Conservation (phyloP, 768 basidiomycete genomes). For the Macrocybe gigantea region DNA sequence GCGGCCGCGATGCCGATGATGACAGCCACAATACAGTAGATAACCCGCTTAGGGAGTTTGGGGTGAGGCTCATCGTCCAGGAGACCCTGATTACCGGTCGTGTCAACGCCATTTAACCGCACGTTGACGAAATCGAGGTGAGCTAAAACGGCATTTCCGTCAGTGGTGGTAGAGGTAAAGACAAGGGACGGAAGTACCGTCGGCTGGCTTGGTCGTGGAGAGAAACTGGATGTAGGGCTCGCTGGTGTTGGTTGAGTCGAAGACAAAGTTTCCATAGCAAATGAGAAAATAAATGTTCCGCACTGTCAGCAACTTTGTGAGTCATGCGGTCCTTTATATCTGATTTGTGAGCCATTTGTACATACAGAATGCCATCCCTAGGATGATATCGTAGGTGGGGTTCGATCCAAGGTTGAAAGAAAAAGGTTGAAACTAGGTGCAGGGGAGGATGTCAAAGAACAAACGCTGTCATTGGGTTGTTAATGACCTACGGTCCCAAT, state of each 20-base stretch:
- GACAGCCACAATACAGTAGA: slow-evolving; percentile 15
- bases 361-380: slow-evolving; percentile 72
- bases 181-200: slow-evolving; percentile 23
- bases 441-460: neutral
- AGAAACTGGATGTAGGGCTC: slow-evolving; percentile 61
- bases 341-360: neutral
- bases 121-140: slow-evolving; percentile 31
- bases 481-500: slow-evolving; percentile 31
- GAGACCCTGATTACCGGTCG: slow-evolving; percentile 12
- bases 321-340: neutral
- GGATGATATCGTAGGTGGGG: slow-evolving; percentile 54
- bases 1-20: slow-evolving; percentile 10
- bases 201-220: slow-evolving; percentile 42
- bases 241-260: slow-evolving; percentile 29
- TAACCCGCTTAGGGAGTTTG: slow-evolving; percentile 1
- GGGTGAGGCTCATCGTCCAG: slow-evolving; percentile 1
- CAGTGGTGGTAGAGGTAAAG: neutral
- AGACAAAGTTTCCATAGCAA: slow-evolving; percentile 59
- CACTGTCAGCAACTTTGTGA: slow-evolving; percentile 29
- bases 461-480: neutral
- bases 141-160: slow-evolving; percentile 11
- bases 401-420: slow-evolving; percentile 34
- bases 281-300: slow-evolving; percentile 61
- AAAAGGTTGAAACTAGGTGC: slow-evolving; percentile 61
- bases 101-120: slow-evolving; percentile 26